Conservation (phyloP, 2,329 filamentous ascomycete genomes). For the Periconia sp. region DNA sequence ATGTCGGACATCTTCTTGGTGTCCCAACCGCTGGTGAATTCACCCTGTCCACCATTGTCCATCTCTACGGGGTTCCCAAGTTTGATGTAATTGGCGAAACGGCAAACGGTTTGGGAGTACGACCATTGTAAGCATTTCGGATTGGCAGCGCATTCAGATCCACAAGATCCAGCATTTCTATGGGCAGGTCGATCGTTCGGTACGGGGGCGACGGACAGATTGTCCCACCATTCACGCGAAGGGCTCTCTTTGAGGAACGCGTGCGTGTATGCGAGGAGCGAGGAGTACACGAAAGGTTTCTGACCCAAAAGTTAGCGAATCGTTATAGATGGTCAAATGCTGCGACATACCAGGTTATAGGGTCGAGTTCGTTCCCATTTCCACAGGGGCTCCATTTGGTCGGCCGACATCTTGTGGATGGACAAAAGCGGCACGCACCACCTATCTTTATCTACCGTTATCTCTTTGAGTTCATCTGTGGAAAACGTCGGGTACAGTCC, state of each 20-base stretch:
- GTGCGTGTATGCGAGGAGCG: conserved; percentile 41
- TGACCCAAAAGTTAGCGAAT: conserved; percentile 7
- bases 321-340: neutral
- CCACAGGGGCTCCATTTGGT: conserved; percentile 55
- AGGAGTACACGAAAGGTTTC: conserved; percentile 42
- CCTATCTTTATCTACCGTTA: conserved; percentile 41
- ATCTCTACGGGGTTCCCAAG: conserved; percentile 36
- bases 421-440: conserved; percentile 50
- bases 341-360: conserved; percentile 29
- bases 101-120: conserved; percentile 41
- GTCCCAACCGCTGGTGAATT: conserved; percentile 44
- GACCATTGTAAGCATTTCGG: conserved; percentile 40
- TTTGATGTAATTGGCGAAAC: conserved; percentile 40
- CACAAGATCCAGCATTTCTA: conserved; percentile 34
- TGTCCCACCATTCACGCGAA: conserved; percentile 41
- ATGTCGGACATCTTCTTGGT: conserved; percentile 37
- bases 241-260: conserved; percentile 33
- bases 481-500: conserved; percentile 43
- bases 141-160: conserved; percentile 37
- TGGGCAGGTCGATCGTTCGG: conserved; percentile 40
- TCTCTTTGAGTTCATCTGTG: conserved; percentile 53
- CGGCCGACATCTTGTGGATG: conserved; percentile 42
- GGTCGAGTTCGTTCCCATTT: conserved; percentile 48
- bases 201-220: conserved; percentile 33
- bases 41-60: conserved; percentile 36